Conservation (phyloP, 202 grass and related monocot genomes). For the Carex arenaria region DNA sequence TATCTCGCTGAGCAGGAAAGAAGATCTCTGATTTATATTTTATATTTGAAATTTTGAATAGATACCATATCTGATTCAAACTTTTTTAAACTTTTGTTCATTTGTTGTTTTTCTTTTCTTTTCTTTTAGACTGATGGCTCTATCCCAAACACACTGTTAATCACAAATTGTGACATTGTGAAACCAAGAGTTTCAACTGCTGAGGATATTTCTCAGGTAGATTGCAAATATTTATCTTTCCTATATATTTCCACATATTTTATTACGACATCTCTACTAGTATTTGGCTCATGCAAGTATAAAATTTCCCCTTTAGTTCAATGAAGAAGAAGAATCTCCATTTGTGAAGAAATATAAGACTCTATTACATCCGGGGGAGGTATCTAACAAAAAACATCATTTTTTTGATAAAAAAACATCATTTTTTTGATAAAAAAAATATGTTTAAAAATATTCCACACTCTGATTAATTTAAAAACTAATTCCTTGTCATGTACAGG, state of each 20-base stretch:
- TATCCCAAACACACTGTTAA: slow-evolving; percentile 82
- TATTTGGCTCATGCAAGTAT: neutral
- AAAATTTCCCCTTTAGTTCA: slow-evolving; percentile 48
- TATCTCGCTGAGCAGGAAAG: slow-evolving; percentile 87
- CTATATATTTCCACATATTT: neutral
- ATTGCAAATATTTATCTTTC: slow-evolving; percentile 6
- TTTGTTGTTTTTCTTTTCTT: neutral
- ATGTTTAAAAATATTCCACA: neutral
- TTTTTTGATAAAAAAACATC: neutral
- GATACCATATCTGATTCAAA: neutral
- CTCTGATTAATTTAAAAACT: neutral
- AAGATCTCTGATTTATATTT: neutral
- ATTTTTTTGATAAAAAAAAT: neutral
- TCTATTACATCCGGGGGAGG: slow-evolving; percentile 96
- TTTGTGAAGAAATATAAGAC: slow-evolving; percentile 96
- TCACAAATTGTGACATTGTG: slow-evolving; percentile 87
- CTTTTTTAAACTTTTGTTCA: neutral
- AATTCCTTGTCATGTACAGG: slow-evolving; percentile 42
- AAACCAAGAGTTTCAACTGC: slow-evolving; percentile 86
- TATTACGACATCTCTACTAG: slow-evolving; percentile 4
- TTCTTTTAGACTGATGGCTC: slow-evolving; percentile 63
- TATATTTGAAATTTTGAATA: neutral
- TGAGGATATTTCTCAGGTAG: slow-evolving; percentile 88
- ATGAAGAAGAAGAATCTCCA: slow-evolving; percentile 80
- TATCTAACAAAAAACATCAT: slow-evolving; percentile 12